These are phyloP conservation scores for Boletus fagicola DNA, from an alignment of 768 basidiomycete genomes.

Conservation along the genomic window DNA sequence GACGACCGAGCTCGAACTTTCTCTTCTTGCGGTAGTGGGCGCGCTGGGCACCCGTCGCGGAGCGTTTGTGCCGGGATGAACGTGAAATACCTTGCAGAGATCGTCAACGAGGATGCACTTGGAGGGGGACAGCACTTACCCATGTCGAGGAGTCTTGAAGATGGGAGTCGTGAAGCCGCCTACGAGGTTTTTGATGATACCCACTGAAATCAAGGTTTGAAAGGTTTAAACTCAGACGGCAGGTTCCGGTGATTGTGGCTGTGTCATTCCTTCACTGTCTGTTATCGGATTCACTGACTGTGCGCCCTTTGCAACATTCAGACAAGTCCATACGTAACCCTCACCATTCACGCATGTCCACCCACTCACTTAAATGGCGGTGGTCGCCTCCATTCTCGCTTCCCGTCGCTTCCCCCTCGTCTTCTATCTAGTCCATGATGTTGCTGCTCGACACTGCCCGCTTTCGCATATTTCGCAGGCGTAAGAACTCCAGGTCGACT, in stretches of 20 bases:
- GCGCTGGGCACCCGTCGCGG: constrained; percentile 87
- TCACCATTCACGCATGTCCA: constrained; percentile 22
- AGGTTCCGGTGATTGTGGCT: constrained; percentile 24
- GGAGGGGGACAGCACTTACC: constrained; percentile 51
- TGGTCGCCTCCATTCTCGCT: constrained; percentile 21
- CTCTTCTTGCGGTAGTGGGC: constrained; percentile 99
- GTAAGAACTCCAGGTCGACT: constrained; percentile 43
- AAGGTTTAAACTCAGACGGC: constrained; percentile 30
- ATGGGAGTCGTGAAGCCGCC: constrained; percentile 35
- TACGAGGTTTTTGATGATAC: constrained; percentile 54
- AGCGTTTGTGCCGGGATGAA: constrained; percentile 96
- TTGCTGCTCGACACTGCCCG: constrained; percentile 35
- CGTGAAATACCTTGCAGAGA: constrained; percentile 83
- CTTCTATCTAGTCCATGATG: constrained; percentile 8
- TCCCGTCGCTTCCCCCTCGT: constrained; percentile 24
- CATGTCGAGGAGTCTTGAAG: constrained; percentile 76
- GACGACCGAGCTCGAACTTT: constrained; percentile 99
- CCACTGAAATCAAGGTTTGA: constrained; percentile 38
- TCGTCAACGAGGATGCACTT: constrained; percentile 8
- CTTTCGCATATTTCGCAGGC: constrained; percentile 38
- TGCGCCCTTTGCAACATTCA: constrained; percentile 9
- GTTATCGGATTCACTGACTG: no score
- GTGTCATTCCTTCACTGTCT: background rate
- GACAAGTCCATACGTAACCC: background rate
- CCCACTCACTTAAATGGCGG: constrained; percentile 21